These are phyloP conservation scores for Musa acuminata DNA, from an alignment of 176 grass and related monocot species.

Conservation along the genomic window DNA sequence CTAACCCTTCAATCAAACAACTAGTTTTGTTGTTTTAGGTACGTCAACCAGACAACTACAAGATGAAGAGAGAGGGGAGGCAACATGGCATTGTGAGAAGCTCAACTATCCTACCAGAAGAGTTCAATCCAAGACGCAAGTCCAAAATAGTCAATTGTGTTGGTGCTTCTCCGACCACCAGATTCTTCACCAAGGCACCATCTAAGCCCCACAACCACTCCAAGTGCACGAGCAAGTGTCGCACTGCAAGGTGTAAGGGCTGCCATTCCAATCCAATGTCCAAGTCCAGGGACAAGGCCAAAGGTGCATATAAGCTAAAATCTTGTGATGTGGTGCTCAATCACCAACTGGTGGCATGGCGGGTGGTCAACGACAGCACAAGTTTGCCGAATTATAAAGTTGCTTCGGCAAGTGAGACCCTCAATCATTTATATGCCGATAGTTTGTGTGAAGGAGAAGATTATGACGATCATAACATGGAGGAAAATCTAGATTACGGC, in stretches of 20 bases:
- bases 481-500: background rate
- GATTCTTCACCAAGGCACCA: slow-evolving; percentile 17
- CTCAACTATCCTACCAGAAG: background rate
- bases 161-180: background rate
- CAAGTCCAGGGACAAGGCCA: slow-evolving; percentile 25
- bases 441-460: background rate
- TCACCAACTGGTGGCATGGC: background rate
- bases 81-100: slow-evolving; percentile 6
- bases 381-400: background rate
- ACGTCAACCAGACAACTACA: background rate
- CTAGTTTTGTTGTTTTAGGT: too few species aligned
- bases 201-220: slow-evolving; percentile 32
- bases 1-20: too few species aligned
- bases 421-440: background rate
- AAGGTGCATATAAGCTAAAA: slow-evolving; percentile 14
- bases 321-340: slow-evolving; percentile 3
- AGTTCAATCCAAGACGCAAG: background rate
- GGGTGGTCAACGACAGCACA: background rate
- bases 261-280: background rate
- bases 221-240: slow-evolving; percentile 25
- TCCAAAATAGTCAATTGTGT: background rate
- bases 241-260: slow-evolving; percentile 5
- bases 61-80: slow-evolving; percentile 4
- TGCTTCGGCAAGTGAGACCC: background rate
- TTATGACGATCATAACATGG: background rate